Conservation (phyloP, 495 filamentous ascomycete genomes). For the Oidiodendron maius region DNA sequence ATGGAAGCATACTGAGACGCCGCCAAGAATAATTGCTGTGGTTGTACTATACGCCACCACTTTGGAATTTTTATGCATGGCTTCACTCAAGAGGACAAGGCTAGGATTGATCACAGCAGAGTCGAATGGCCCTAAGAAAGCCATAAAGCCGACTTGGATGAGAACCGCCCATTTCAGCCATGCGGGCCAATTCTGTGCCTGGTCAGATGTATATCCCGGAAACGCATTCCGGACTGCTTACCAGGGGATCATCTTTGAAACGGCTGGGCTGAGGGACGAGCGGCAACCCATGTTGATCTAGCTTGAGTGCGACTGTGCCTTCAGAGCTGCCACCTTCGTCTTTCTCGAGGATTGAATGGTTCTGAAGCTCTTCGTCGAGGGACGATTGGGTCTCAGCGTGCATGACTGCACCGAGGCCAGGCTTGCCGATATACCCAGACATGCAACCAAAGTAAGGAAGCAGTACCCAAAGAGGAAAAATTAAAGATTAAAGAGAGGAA, state of each 20-base stretch:
- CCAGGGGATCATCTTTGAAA: conserved; percentile 28
- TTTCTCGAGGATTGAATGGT: not conserved
- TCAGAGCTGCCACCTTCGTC: not conserved
- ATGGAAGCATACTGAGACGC: no score
- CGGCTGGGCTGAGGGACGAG: conserved; percentile 26
- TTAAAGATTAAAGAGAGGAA: no score
- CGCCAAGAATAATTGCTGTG: conserved; percentile 20
- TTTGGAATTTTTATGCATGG: conserved; percentile 15
- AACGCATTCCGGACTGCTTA: conserved; percentile 11
- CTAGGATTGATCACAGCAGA: conserved; percentile 19
- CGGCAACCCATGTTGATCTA: conserved; percentile 22
- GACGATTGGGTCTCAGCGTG: not conserved
- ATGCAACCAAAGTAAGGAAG: no score
- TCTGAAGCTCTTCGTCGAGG: not conserved
- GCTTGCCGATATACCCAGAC: not conserved
- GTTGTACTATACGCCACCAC: conserved; percentile 23
- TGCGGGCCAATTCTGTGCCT: conserved; percentile 22
- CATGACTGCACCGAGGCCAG: not conserved
- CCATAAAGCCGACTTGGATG: conserved; percentile 23
- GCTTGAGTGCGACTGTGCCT: conserved; percentile 12
- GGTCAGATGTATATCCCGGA: not conserved
- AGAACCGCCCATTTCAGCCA: conserved; percentile 27
- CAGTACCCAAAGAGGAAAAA: no score
- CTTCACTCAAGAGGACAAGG: conserved; percentile 18
- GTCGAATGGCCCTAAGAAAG: conserved; percentile 26